Percentiles rank a stretch among this genome's conserved stretches.
Conservation (phyloP, 1,139 yeast genomes). For the Yamadazyma atlantica region DNA sequence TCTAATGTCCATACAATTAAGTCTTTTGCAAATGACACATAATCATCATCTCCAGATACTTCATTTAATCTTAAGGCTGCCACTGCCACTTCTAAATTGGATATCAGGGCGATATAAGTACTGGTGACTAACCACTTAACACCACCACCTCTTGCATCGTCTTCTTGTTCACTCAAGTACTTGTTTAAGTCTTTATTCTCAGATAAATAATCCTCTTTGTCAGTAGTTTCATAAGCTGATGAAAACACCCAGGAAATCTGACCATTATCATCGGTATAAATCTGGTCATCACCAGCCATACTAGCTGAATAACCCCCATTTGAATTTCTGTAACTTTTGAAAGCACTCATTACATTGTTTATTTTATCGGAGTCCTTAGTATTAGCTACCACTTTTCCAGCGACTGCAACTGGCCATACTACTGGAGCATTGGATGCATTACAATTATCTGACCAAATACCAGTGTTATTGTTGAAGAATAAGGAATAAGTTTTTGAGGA, state of each 20-base stretch:
- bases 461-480: constrained; percentile 20
- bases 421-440: constrained; percentile 13
- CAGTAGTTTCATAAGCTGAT: constrained; percentile 23
- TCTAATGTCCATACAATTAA: constrained; percentile 25
- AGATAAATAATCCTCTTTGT: constrained; percentile 6
- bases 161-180: constrained; percentile 15
- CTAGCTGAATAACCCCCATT: constrained; percentile 32
- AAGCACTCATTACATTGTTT: constrained; percentile 14
- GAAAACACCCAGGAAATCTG: constrained; percentile 34
- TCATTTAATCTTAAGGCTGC: constrained; percentile 31
- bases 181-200: constrained; percentile 9
- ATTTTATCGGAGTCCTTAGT: constrained; percentile 14
- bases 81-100: constrained; percentile 34
- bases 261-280: constrained; percentile 37
- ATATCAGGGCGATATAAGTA: constrained; percentile 34
- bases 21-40: constrained; percentile 18
- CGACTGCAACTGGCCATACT: constrained; percentile 29
- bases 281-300: constrained; percentile 27
- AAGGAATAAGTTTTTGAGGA: constrained; percentile 19
- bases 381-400: constrained; percentile 23
- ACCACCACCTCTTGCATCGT: constrained; percentile 26
- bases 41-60: constrained; percentile 4
- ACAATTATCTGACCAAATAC: constrained; percentile 24
- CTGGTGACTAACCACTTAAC: constrained; percentile 29
- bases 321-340: constrained; percentile 20